Conservation (phyloP, 805 yeast species). For the Naumovozyma castellii region DNA sequence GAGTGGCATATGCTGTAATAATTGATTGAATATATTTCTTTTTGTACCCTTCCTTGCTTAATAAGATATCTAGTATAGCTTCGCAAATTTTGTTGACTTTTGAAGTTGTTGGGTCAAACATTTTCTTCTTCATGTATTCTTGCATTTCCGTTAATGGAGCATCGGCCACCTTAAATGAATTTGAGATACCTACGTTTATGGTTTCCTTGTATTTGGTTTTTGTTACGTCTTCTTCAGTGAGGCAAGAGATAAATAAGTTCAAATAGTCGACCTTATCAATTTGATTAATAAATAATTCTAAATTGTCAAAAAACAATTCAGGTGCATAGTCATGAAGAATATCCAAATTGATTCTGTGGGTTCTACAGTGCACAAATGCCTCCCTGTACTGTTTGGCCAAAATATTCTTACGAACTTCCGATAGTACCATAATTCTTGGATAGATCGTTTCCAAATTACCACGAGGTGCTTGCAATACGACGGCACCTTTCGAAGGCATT, state of each 20-base stretch:
- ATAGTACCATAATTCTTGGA: constrained; percentile 85
- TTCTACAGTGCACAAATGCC: constrained; percentile 81
- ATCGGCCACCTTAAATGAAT: constrained; percentile 23
- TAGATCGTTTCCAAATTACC: constrained; percentile 91
- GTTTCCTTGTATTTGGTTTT: constrained; percentile 78
- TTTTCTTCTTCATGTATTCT: constrained; percentile 34
- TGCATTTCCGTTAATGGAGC: constrained; percentile 31
- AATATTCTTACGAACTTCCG: constrained; percentile 69
- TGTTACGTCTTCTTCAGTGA: constrained; percentile 80
- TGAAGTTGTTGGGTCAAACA: constrained; percentile 34
- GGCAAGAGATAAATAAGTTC: constrained; percentile 78
- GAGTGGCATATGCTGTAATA: constrained; percentile 87
- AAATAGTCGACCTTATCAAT: constrained; percentile 64
- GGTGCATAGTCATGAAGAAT: constrained; percentile 84
- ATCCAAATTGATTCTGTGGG: constrained; percentile 87
- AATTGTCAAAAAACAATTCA: constrained; percentile 48
- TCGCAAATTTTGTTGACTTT: constrained; percentile 75
- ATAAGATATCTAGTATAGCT: constrained; percentile 49
- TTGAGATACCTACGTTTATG: constrained; percentile 21
- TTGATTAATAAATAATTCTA: constrained; percentile 60
- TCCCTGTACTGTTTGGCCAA: constrained; percentile 44
- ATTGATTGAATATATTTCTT: constrained; percentile 61
- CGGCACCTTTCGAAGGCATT: constrained; percentile 74
- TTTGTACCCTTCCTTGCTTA: constrained; percentile 39
- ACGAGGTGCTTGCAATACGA: constrained; percentile 86